Percentiles rank a stretch among this genome's conserved stretches.
These are phyloP conservation scores for Citrus glauca DNA, from an alignment of 345 rosid genomes.

Conservation along the genomic window DNA sequence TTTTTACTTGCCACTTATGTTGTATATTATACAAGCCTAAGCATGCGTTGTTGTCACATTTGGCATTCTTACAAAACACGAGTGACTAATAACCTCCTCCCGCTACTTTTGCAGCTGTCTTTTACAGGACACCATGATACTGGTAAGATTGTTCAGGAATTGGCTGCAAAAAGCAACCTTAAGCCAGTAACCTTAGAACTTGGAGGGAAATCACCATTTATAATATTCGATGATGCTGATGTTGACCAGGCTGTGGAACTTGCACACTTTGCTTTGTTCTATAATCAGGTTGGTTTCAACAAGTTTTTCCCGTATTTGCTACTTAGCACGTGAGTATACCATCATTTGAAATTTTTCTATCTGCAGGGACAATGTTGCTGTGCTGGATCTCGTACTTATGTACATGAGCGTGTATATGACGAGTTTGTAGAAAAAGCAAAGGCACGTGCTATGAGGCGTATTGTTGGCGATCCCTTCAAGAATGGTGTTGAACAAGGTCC, in stretches of 20 bases:
- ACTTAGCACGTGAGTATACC: neutral
- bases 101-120: slow-evolving; percentile 53
- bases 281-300: slow-evolving; percentile 61
- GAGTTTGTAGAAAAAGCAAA: slow-evolving; percentile 86
- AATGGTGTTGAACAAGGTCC: slow-evolving; percentile 91
- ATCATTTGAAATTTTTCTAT: neutral
- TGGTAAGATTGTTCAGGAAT: slow-evolving; percentile 63
- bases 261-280: slow-evolving; percentile 92
- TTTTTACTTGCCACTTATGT: neutral
- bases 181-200: slow-evolving; percentile 94
- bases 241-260: slow-evolving; percentile 82
- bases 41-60: neutral
- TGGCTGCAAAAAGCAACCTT: slow-evolving; percentile 91
- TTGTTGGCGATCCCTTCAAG: slow-evolving; percentile 93
- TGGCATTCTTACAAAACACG: neutral
- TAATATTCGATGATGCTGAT: slow-evolving; percentile 89
- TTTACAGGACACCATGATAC: slow-evolving; percentile 90
- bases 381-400: slow-evolving; percentile 93
- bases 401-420: slow-evolving; percentile 77
- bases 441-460: slow-evolving; percentile 72
- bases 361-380: slow-evolving; percentile 95
- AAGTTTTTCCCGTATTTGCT: neutral
- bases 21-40: neutral
- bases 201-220: slow-evolving; percentile 96
- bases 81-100: neutral